These are phyloP conservation scores for Populus ilicifolia DNA, from an alignment of 345 rosid species.

Conservation along the genomic window DNA sequence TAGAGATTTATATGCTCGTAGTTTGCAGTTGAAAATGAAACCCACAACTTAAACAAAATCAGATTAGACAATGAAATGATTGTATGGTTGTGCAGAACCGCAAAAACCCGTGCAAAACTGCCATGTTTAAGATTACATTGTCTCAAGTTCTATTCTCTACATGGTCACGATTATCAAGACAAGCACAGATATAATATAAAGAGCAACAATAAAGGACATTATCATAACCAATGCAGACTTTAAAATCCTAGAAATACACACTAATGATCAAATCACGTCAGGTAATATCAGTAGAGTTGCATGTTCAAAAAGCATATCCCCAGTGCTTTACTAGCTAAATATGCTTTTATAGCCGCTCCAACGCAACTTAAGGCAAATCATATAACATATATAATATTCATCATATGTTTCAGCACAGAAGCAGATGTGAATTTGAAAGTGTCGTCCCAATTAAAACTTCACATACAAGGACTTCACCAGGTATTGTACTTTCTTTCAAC, in stretches of 20 bases:
- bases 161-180: background rate
- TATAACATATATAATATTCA: conserved; percentile 20
- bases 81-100: background rate
- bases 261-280: background rate
- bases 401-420: conserved; percentile 29
- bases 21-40: background rate
- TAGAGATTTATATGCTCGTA: background rate
- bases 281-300: background rate
- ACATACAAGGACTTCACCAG: conserved; percentile 32
- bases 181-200: background rate
- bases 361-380: conserved; percentile 7
- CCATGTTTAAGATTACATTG: background rate
- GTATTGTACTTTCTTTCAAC: conserved; percentile 29
- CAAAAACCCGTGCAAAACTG: background rate
- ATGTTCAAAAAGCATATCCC: conserved; percentile 1
- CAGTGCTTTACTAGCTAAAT: background rate
- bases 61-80: background rate
- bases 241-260: background rate
- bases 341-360: background rate
- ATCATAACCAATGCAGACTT: background rate
- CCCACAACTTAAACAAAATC: conserved; percentile 8
- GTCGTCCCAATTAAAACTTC: conserved; percentile 21
- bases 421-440: conserved; percentile 10
- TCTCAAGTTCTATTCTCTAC: conserved; percentile 8
- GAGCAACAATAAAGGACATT: background rate